Evolutionary conservation across 345 rosid species (phyloP), one percentile per base, ranked within the genome.

Genomic region (Mercurialis annua): DNA sequence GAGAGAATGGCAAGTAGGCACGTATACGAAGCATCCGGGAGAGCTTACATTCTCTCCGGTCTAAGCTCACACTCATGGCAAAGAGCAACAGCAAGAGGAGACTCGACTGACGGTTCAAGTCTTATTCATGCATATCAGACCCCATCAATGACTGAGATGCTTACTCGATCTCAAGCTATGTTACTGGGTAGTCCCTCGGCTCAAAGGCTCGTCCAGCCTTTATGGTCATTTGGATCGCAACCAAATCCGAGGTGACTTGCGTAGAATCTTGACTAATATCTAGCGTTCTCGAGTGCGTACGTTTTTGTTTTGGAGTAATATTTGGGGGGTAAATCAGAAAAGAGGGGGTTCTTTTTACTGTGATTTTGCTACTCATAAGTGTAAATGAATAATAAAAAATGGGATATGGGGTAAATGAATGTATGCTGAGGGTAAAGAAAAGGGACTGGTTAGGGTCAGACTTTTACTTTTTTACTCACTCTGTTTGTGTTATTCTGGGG

Each of bases 11-110:
- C 87, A 34, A 94, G 92, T 72, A 87, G 93, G 74, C 95, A 91
- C 65, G 91, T 91, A 29, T 94, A 94, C 9, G 96, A 94, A 77
- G 89, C 84, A 50, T 94, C 95, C 0, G 97, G 99, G 23, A 85
- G 99, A 67, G 99, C 97, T 40, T 94, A 91, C 62, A 88, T 94
- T 59, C 92, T 94, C 18, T 94, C 99, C 0, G 99, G 99, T 57
- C 89, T 94, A 55, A 94, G 98, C 78, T 94, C 99, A 10, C 98
- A 94, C 63, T 94, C 97, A 14, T 92, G 99, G 99, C 99, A 94
- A 78, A 83, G 99, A 83, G 98, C 99, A 31, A 92, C 98, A 12
- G 78, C 97, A 12, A 92, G 99, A 81, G 98, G 99, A 33, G 96
- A 92, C 80, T 89, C 97, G 62, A 84, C 90, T 1, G 96, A 89